Evolutionary conservation across 352 stramenopile species (phyloP), one percentile per base, ranked within the genome.

Genomic region (Salisapilia sapeloensis): DNA sequence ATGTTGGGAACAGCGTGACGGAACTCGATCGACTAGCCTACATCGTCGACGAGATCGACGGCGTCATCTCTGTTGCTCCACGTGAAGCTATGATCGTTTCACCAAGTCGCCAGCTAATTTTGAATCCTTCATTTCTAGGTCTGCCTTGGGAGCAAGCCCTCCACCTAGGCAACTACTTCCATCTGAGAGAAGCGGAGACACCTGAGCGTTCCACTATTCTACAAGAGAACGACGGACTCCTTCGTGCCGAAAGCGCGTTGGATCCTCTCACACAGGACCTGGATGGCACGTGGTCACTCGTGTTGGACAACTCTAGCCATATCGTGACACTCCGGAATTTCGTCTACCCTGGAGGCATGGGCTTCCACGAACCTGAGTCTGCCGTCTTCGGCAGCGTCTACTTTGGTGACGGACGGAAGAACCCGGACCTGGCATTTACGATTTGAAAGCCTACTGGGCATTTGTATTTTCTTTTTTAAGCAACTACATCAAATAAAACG

Each of bases 141-240:
- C 58, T 86, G 26, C 50, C 58, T 20, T 77, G 58, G 50, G 64
- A 84, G 6, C 57, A 78, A 22, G 52, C 62, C 1, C 26, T 46
- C 11, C 63, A 79, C 40, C 50, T 82, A 20, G 60, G 60, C 52
- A 84, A 69, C 46, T 86, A 79, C 48, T 81, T 79, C 38, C 71
- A 86, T 45, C 76, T 84, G 15, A 60, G 65, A 10, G 50, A 65
- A 23, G 61, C 71, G 2, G 66, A 80, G 17, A 28, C 72, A n/a
- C 59, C 62, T 1, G 66, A 82, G 29, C 55, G 60, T 6, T 50
- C 56, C 1, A 66, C 64, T 24, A 58, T 62, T n/a, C 55, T 81
- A 9, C 45, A 61, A 31, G 60, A 53, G 12, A 46, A 40, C 14
- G 58, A 75, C 12, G 65, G 63, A 1, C 48, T 86, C 21, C 60